Evolutionary conservation across 2,329 filamentous ascomycete species (phyloP).

Genomic region (Trichoderma polysporum): DNA sequence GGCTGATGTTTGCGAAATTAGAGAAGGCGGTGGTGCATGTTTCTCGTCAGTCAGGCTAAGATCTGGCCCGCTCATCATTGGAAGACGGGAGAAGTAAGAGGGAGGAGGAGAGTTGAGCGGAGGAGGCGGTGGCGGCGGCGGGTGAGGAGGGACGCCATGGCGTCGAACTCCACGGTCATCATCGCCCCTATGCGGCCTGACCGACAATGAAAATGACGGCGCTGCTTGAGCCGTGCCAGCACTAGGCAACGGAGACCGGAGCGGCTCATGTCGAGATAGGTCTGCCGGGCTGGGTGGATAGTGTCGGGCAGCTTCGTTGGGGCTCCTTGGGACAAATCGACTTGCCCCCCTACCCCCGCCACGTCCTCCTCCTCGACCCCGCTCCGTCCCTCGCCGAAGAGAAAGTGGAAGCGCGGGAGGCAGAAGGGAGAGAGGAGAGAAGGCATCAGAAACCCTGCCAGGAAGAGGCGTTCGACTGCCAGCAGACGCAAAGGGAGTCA

Average conservation of each 20-base stretch:
- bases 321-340: conserved; percentile 18
- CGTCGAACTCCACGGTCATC: not conserved
- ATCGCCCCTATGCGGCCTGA: not conserved
- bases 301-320: conserved; percentile 19
- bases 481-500: conserved; percentile 22
- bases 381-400: conserved; percentile 12
- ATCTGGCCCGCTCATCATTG: not conserved
- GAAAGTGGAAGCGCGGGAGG: conserved; percentile 20
- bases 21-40: not conserved
- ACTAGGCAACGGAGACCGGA: not conserved
- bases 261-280: not conserved
- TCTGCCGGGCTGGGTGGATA: conserved; percentile 1
- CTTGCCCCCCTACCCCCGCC: conserved; percentile 13
- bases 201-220: not conserved
- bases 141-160: conserved; percentile 6
- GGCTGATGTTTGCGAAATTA: not conserved
- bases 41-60: not conserved
- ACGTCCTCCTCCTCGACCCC: conserved; percentile 18
- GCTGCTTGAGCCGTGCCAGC: not conserved
- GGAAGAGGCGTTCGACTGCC: conserved; percentile 22
- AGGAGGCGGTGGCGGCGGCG: conserved; percentile 9
- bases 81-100: not conserved
- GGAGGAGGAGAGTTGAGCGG: not conserved
- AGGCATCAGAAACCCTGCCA: conserved; percentile 16
- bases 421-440: conserved; percentile 22